phyloP scores from a whole-genome alignment of 2,329 filamentous ascomycete species.

The Didymella pinodella region DNA sequence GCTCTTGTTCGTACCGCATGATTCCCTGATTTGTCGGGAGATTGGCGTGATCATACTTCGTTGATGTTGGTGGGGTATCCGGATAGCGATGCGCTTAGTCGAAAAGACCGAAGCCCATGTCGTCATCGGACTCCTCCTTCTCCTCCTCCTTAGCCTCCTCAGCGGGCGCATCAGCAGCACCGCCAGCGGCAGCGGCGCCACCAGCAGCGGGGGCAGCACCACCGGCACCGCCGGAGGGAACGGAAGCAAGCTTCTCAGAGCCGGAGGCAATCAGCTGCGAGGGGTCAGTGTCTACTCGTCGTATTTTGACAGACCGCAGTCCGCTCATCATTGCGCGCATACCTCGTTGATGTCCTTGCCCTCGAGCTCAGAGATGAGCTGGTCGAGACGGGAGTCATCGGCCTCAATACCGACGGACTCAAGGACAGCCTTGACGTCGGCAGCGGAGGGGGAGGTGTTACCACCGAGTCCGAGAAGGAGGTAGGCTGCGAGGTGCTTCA shows the following conservation, averaged over 20 bases:
- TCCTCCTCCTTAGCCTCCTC: slow-evolving; percentile 74
- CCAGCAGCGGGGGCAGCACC: slow-evolving; percentile 68
- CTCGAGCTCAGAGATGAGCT: slow-evolving; percentile 88
- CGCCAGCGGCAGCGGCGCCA: slow-evolving; percentile 72
- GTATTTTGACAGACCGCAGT: slow-evolving; percentile 42
- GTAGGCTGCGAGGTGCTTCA: slow-evolving; percentile 99
- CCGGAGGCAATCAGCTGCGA: slow-evolving; percentile 87
- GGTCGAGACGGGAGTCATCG: slow-evolving; percentile 81
- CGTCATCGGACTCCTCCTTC: slow-evolving; percentile 77
- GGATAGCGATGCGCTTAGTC: slow-evolving; percentile 58
- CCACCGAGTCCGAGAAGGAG: slow-evolving; percentile 94
- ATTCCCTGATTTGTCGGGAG: slow-evolving; percentile 42
- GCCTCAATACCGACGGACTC: slow-evolving; percentile 94
- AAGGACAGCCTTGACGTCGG: slow-evolving; percentile 83
- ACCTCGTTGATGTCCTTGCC: slow-evolving; percentile 94
- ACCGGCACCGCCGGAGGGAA: slow-evolving; percentile 87
- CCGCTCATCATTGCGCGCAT: slow-evolving; percentile 48
- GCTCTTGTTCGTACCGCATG: slow-evolving; percentile 42
- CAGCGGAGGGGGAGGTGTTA: slow-evolving; percentile 85
- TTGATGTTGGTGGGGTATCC: slow-evolving; percentile 28
- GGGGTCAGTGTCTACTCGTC: slow-evolving; percentile 39
- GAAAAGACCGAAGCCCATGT: slow-evolving; percentile 80
- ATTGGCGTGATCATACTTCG: slow-evolving; percentile 41
- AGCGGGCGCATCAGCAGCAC: slow-evolving; percentile 58
- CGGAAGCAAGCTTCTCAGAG: slow-evolving; percentile 92